These are phyloP conservation scores for Cladochytrium tenue DNA, from an alignment of 371 early-diverging fungal genomes.

Conservation along the genomic window DNA sequence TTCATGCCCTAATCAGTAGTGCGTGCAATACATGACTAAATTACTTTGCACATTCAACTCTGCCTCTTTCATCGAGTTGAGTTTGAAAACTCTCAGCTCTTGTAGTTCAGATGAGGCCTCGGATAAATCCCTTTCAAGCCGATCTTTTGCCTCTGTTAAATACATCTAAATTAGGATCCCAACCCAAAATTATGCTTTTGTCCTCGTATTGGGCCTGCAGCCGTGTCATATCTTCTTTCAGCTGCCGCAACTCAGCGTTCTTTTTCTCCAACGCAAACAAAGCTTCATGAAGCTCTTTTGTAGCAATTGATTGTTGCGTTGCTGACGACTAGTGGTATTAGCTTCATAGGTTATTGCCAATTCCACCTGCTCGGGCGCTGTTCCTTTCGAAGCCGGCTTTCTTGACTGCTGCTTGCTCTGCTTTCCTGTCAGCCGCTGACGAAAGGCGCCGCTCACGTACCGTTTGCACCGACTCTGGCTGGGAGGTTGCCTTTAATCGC, in stretches of 20 bases:
- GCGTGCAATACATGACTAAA: not conserved
- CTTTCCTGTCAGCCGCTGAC: not conserved
- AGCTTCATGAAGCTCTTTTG: conserved; percentile 48
- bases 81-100: conserved; percentile 33
- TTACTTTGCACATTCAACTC: conserved; percentile 18
- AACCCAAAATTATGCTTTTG: conserved; percentile 28
- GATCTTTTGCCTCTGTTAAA: conserved; percentile 14
- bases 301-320: not conserved
- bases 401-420: not conserved
- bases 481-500: conserved; percentile 32
- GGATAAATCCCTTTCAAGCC: conserved; percentile 19
- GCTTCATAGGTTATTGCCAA: not conserved
- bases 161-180: not conserved
- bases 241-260: conserved; percentile 40
- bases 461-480: conserved; percentile 23
- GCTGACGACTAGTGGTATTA: not conserved
- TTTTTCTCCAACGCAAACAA: conserved; percentile 46
- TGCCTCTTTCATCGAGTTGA: conserved; percentile 27
- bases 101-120: conserved; percentile 32
- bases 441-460: conserved; percentile 3
- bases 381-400: not conserved
- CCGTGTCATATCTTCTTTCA: conserved; percentile 39
- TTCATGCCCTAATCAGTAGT: not conserved
- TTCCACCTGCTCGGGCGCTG: not conserved
- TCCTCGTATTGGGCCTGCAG: conserved; percentile 32